Evolutionary conservation across 805 yeast genomes (phyloP), one percentile per base, ranked within the genome.

Genomic region (Kodamaea neixiangensis): DNA sequence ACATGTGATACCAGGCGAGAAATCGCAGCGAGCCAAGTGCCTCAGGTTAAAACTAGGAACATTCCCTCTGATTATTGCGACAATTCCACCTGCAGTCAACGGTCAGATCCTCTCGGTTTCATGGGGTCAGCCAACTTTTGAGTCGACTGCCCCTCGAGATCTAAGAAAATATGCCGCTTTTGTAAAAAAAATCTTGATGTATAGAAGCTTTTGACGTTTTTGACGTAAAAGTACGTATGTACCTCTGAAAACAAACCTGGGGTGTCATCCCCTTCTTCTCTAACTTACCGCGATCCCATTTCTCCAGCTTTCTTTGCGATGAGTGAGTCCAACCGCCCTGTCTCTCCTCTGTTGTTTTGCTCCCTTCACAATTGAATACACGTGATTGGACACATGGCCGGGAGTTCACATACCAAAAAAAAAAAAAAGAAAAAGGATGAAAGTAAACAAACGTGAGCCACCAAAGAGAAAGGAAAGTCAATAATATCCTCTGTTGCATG

Each of bases 121-220:
- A 25, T 25, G 21, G 17, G 17, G 17, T 37, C 21, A 17, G 15
- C 15, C 41, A 17, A 37, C 41, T 14, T 15, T 37, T 37, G 21
- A 17, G 41, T 10, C 41, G 19, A 7, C n/a, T 2, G 13, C 19
- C 21, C 22, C 21, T 3, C 13, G 21, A 20, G 19, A 2, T 11
- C 21, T 19, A 17, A 37, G 41, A 37, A 37, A 37, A 37, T 37
- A 37, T 37, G n/a, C 41, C 21, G 41, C 41, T 37, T 37, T 37
- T 15, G 41, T 37, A 15, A 25, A 25, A 22, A 25, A 25, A 17
- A 14, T 37, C 41, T 17, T 37, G 41, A 37, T 19, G 41, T 37
- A 37, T 37, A 17, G 41, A 37, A 37, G 41, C 21, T 37, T 37
- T 37, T 37, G 21, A 19, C n/a, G 21, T 11, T 14, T 37, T 37